These are phyloP conservation scores for Xylaria sp. DNA, from an alignment of 2,329 filamentous ascomycete species.

Conservation along the genomic window DNA sequence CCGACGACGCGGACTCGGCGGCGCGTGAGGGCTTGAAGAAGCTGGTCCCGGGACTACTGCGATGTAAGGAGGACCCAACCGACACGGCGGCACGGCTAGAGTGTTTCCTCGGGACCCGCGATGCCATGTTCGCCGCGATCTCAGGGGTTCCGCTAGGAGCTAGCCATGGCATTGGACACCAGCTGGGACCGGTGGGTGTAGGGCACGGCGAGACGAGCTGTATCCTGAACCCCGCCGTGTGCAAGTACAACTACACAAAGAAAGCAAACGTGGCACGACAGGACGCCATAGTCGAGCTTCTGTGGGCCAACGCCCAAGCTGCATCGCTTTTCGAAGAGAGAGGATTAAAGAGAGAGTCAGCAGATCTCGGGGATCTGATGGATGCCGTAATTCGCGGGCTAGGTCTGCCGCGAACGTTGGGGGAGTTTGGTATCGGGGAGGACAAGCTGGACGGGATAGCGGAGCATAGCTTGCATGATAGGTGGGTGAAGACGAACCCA, in stretches of 20 bases:
- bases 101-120: conserved; percentile 57
- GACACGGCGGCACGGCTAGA: conserved; percentile 50
- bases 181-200: conserved; percentile 60
- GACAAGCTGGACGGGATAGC: conserved; percentile 56
- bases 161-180: conserved; percentile 59
- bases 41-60: conserved; percentile 34
- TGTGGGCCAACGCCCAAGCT: conserved; percentile 46
- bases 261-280: conserved; percentile 49
- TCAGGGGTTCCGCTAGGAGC: conserved; percentile 49
- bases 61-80: conserved; percentile 34
- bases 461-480: conserved; percentile 54
- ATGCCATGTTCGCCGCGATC: conserved; percentile 56
- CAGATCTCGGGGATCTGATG: conserved; percentile 57
- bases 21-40: conserved; percentile 27
- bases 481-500: conserved; percentile 57
- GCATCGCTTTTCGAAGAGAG: conserved; percentile 42
- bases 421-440: conserved; percentile 55
- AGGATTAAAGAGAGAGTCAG: conserved; percentile 35
- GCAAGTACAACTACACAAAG: conserved; percentile 57
- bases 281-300: conserved; percentile 44
- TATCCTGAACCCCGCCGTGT: conserved; percentile 59
- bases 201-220: conserved; percentile 66
- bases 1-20: conserved; percentile 30
- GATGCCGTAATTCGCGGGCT: conserved; percentile 56
- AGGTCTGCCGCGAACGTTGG: conserved; percentile 59